phyloP scores from a whole-genome alignment of 1,284 basidiomycete genomes.

The Pascua sp. region DNA sequence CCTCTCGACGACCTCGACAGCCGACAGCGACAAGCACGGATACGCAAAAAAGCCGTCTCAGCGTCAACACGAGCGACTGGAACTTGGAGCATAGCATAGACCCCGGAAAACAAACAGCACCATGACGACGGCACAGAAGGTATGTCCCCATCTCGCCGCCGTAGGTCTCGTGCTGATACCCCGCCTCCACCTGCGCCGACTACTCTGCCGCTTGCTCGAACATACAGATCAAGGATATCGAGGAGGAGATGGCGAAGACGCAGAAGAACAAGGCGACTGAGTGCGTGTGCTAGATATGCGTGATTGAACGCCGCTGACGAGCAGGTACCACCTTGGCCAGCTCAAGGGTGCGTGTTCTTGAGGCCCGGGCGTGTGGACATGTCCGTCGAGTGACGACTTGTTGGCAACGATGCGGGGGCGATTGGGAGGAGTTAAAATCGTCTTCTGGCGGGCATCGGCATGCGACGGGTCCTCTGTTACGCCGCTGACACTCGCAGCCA shows the following conservation, averaged over 20 bases:
- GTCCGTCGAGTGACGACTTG: background rate
- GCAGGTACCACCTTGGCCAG: constrained; percentile 86
- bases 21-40: too few relatives aligned
- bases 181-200: background rate
- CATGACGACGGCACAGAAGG: constrained; percentile 50
- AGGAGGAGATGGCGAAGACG: constrained; percentile 52
- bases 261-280: constrained; percentile 84
- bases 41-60: too few relatives aligned
- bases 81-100: background rate
- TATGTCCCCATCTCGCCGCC: constrained; percentile 7
- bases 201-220: background rate
- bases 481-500: constrained; percentile 56
- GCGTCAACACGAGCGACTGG: too few relatives aligned
- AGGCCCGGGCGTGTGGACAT: too few relatives aligned
- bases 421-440: too few relatives aligned
- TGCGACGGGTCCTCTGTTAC: constrained; percentile 21
- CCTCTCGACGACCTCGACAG: too few relatives aligned
- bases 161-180: background rate
- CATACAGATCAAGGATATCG: constrained; percentile 47
- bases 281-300: constrained; percentile 29
- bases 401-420: too few relatives aligned
- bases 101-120: constrained; percentile 10
- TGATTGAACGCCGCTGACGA: constrained; percentile 1
- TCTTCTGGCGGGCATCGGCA: too few relatives aligned
- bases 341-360: constrained; percentile 60